phyloP scores from a whole-genome alignment of 306 rosid species.

The Astragalus membranaceus region DNA sequence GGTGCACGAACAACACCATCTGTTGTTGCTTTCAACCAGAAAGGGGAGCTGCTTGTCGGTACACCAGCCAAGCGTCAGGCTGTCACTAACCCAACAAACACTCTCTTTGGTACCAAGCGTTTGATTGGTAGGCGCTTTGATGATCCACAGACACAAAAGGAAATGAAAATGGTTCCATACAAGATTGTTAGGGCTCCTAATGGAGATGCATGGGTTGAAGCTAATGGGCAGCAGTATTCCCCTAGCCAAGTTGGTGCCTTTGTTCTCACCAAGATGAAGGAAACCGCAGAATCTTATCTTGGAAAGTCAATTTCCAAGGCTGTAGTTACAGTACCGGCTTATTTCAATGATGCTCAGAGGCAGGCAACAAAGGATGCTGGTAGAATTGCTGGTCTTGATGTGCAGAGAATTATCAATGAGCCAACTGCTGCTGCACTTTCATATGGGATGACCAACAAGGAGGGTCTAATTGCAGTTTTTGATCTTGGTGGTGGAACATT shows the following conservation, averaged over 20 bases:
- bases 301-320: constrained; percentile 76
- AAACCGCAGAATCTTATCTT: constrained; percentile 90
- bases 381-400: constrained; percentile 89
- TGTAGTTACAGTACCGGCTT: constrained; percentile 89
- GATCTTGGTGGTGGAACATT: constrained; percentile 99
- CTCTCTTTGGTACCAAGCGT: constrained; percentile 81
- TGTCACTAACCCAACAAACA: constrained; percentile 83
- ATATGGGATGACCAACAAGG: constrained; percentile 93
- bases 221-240: constrained; percentile 83
- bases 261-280: constrained; percentile 21
- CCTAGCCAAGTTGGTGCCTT: constrained; percentile 95
- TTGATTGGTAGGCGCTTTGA: constrained; percentile 89
- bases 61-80: constrained; percentile 99
- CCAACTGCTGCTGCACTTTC: constrained; percentile 99
- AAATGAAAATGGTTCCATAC: constrained; percentile 95
- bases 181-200: constrained; percentile 89
- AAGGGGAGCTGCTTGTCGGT: constrained; percentile 89
- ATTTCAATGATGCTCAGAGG: constrained; percentile 84
- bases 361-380: constrained; percentile 98
- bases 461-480: constrained; percentile 88
- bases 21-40: constrained; percentile 87
- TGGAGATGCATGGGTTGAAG: constrained; percentile 98
- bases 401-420: constrained; percentile 86
- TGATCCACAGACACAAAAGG: constrained; percentile 87
- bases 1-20: constrained; percentile 95